These are phyloP conservation scores for Aquilaria agallochum DNA, from an alignment of 441 rosid species.

Conservation along the genomic window DNA sequence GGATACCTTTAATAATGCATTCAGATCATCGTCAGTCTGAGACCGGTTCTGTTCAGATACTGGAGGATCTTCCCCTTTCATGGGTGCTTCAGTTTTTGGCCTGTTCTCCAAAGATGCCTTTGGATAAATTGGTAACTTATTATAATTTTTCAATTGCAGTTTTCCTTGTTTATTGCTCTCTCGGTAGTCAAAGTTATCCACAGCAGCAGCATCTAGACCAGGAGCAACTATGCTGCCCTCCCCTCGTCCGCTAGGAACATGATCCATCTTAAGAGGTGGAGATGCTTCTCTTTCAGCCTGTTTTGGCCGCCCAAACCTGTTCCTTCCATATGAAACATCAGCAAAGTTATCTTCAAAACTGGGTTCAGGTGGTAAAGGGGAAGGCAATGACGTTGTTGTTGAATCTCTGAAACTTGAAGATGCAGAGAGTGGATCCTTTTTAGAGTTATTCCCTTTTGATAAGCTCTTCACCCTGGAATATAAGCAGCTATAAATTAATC, in stretches of 20 bases:
- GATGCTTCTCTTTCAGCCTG: conserved; percentile 36
- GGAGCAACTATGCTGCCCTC: conserved; percentile 26
- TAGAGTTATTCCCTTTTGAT: conserved; percentile 70
- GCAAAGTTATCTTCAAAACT: conserved; percentile 32
- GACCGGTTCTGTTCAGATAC: conserved; percentile 23
- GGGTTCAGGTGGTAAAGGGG: conserved; percentile 30
- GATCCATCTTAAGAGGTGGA: conserved; percentile 24
- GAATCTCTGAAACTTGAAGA: conserved; percentile 53
- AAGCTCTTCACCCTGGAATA: conserved; percentile 82
- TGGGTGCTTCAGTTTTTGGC: conserved; percentile 21
- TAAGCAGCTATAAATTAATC: conserved; percentile 9
- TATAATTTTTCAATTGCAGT: conserved; percentile 31
- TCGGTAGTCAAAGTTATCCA: conserved; percentile 36
- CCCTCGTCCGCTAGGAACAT: conserved; percentile 32
- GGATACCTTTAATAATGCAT: conserved; percentile 56
- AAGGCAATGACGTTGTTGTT: conserved; percentile 35
- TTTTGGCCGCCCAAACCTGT: conserved; percentile 39
- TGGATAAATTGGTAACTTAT: conserved; percentile 26
- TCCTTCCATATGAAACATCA: conserved; percentile 37
- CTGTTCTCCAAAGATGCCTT: conserved; percentile 26
- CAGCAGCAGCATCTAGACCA: conserved; percentile 18
- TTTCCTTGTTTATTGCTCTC: conserved; percentile 35
- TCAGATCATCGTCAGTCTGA: conserved; percentile 57
- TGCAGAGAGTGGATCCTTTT: conserved; percentile 51
- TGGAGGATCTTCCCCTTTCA: conserved; percentile 20